Percentiles rank a stretch among this genome's conserved stretches.
Conservation (phyloP, 2,329 filamentous ascomycete genomes). For the Sporothrix curviconia region DNA sequence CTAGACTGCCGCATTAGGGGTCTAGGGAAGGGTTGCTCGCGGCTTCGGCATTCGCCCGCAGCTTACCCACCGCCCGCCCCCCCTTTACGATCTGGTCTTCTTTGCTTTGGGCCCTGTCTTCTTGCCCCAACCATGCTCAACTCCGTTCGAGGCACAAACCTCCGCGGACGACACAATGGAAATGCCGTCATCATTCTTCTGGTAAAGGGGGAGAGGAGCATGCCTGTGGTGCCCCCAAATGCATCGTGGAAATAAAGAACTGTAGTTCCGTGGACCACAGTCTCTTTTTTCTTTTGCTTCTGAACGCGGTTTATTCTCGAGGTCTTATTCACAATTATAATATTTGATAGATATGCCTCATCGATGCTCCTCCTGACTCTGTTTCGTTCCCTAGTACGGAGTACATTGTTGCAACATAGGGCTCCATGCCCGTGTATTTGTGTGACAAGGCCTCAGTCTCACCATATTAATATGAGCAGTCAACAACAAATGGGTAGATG, state of each 20-base stretch:
- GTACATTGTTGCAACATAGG: too few relatives aligned
- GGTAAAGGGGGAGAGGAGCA: too few relatives aligned
- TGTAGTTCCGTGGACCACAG: too few relatives aligned
- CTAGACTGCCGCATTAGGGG: background rate
- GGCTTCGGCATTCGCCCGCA: constrained; percentile 14
- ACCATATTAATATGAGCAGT: too few relatives aligned
- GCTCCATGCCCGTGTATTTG: too few relatives aligned
- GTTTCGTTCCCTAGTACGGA: too few relatives aligned
- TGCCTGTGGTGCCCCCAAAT: background rate
- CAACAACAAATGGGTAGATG: too few relatives aligned
- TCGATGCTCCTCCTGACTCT: too few relatives aligned
- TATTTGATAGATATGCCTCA: too few relatives aligned
- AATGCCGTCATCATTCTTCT: background rate
- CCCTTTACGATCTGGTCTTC: background rate
- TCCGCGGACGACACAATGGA: background rate
- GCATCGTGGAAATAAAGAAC: background rate
- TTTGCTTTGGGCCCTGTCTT: too few relatives aligned
- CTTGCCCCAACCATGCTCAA: background rate
- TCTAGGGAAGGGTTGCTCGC: constrained; percentile 4
- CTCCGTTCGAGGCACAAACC: background rate
- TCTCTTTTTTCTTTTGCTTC: too few relatives aligned
- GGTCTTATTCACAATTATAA: background rate
- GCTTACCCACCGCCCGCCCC: background rate
- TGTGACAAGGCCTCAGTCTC: too few relatives aligned
- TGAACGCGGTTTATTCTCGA: constrained; percentile 5